Evolutionary conservation across 306 rosid species (phyloP).

Genomic region (Acacia confusa): DNA sequence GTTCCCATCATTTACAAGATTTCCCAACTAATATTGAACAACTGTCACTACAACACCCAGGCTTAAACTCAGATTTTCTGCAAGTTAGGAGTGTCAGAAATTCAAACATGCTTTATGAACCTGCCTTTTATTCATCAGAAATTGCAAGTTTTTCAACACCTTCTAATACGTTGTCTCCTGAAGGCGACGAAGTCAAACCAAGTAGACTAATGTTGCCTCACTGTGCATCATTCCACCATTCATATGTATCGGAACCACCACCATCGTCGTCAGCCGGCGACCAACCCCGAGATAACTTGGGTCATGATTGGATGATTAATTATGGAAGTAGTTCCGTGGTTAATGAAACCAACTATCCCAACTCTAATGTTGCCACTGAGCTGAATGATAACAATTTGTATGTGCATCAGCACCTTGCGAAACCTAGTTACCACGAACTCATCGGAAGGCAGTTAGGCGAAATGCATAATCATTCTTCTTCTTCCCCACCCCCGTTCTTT

Average conservation of each 20-base stretch:
- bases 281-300: conserved; percentile 22
- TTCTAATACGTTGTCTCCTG: conserved; percentile 26
- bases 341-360: conserved; percentile 22
- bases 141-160: conserved; percentile 43
- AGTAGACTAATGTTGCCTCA: conserved; percentile 13
- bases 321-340: conserved; percentile 39
- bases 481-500: conserved; percentile 27
- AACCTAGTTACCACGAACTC: conserved; percentile 35
- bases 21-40: conserved; percentile 39
- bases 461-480: conserved; percentile 31
- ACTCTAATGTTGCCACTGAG: conserved; percentile 31
- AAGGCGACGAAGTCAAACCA: neutral
- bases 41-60: conserved; percentile 33
- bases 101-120: conserved; percentile 58
- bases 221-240: conserved; percentile 28
- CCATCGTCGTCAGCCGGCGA: neutral
- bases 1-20: conserved; percentile 28
- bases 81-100: conserved; percentile 59
- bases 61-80: conserved; percentile 47
- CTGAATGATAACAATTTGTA: conserved; percentile 28
- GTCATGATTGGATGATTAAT: conserved; percentile 55
- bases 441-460: conserved; percentile 42
- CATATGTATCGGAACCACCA: conserved; percentile 16
- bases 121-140: conserved; percentile 44
- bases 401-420: conserved; percentile 28